These are phyloP conservation scores for Lojkania enalia DNA, from an alignment of 2,329 filamentous ascomycete genomes.

Conservation along the genomic window DNA sequence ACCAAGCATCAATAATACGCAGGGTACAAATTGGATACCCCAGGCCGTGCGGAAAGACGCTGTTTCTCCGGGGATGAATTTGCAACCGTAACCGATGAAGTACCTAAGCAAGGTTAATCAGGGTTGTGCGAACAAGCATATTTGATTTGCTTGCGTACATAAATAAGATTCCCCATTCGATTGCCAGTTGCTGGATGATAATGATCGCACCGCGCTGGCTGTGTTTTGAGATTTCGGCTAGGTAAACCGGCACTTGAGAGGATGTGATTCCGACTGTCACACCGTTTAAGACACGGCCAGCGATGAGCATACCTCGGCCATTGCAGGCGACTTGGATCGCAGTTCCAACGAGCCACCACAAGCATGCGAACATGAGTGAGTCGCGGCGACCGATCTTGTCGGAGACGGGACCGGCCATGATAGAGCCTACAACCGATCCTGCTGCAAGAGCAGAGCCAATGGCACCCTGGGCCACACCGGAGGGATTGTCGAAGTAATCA, in stretches of 20 bases:
- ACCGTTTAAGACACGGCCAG: constrained; percentile 51
- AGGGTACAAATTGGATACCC: constrained; percentile 53
- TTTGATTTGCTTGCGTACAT: constrained; percentile 34
- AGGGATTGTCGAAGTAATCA: constrained; percentile 56
- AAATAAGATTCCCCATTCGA: constrained; percentile 46
- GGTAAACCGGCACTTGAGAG: constrained; percentile 51
- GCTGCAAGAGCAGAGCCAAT: constrained; percentile 56
- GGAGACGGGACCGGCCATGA: constrained; percentile 56
- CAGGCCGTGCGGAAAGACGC: constrained; percentile 53
- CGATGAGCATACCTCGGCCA: constrained; percentile 49
- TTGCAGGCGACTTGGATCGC: constrained; percentile 48
- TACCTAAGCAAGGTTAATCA: constrained; percentile 31
- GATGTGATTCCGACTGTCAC: constrained; percentile 49
- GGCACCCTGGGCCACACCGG: constrained; percentile 52
- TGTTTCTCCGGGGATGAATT: constrained; percentile 43
- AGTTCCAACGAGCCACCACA: constrained; percentile 51
- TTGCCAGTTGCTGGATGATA: constrained; percentile 51
- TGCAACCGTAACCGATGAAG: constrained; percentile 53
- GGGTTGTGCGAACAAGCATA: not conserved
- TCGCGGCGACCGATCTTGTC: constrained; percentile 53
- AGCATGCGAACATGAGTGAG: constrained; percentile 52
- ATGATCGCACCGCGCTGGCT: constrained; percentile 49
- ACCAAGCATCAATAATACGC: constrained; percentile 48
- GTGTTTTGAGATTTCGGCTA: constrained; percentile 50
- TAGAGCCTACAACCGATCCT: constrained; percentile 53